Evolutionary conservation across 345 rosid species (phyloP).

Genomic region (Camelina laxa): DNA sequence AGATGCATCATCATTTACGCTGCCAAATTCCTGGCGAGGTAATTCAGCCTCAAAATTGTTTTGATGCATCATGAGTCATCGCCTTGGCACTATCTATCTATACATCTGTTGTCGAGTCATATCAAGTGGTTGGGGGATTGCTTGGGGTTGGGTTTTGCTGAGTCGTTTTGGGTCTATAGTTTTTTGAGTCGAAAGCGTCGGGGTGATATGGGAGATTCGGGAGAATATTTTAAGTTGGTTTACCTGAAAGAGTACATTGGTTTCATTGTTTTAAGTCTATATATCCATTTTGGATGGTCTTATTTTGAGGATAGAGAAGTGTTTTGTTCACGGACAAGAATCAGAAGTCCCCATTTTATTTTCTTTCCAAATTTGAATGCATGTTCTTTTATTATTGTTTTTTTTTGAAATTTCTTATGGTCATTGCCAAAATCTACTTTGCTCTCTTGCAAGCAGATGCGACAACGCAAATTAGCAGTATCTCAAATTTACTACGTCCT

Average conservation of each 20-base stretch:
- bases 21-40: conserved; percentile 34
- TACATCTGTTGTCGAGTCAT: conserved; percentile 35
- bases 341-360: conserved; percentile 4
- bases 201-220: conserved; percentile 2
- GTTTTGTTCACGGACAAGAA: conserved; percentile 32
- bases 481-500: neutral
- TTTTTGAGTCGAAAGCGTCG: conserved; percentile 36
- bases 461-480: neutral
- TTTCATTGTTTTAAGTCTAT: conserved; percentile 23
- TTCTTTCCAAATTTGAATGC: neutral
- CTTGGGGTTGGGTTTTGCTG: conserved; percentile 37
- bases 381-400: neutral
- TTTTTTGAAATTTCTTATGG: neutral
- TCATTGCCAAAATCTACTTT: neutral
- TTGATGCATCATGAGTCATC: conserved; percentile 35
- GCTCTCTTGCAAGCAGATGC: neutral
- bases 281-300: conserved; percentile 31
- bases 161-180: conserved; percentile 37
- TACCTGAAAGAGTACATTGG: conserved; percentile 30
- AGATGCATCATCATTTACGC: conserved; percentile 25
- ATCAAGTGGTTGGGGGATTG: conserved; percentile 35
- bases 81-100: conserved; percentile 38
- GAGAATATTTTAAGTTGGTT: conserved; percentile 22
- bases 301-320: conserved; percentile 21
- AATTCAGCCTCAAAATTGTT: conserved; percentile 32